Evolutionary conservation across 2,329 filamentous ascomycete species (phyloP), one percentile per base, ranked within the genome.

Genomic region (Trichothecium sympodiale): DNA sequence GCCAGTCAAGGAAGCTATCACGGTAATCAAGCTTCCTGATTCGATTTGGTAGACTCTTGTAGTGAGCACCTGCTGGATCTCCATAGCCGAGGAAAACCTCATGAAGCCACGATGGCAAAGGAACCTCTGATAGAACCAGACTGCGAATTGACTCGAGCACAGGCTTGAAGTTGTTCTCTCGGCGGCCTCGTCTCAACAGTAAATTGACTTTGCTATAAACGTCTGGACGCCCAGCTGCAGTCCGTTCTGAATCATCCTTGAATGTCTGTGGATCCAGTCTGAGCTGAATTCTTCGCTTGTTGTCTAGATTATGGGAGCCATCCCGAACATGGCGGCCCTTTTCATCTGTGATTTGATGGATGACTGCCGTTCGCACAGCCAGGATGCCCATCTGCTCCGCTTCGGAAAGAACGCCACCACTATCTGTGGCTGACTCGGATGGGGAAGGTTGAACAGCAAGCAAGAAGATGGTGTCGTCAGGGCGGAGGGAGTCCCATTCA

Each of bases 81-180:
- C 91, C 91, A 55, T 94, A 96, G 3, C 91, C 91, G n/a, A 98
- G 65, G 56, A 96, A 98, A 8, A 96, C 89, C 46, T 96, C 91
- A 50, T 94, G 86, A 30, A 98, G 68, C 91, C 91, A 98, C 3
- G 80, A 74, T 12, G 91, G 87, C 36, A 96, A 69, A 6, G 84
- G 83, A 15, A 89, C 79, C 47, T 94, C 84, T 1, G 87, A 87
- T 25, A 94, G 67, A 2, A 86, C 82, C 20, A 98, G 71, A 43
- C 77, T 83, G 51, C 82, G 84, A 52, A 98, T 93, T 1, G 88
- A 94, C 49, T 95, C 84, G 26, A 98, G 67, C 8, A 98, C 80
- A 8, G 88, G 79, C 52, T 85, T 93, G 67, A 98, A 98, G 57
- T 98, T 98, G 61, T 98, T 98, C 58, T 98, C 91, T 40, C 88